These are phyloP conservation scores for Candolleomyces eurysporus DNA, from an alignment of 768 basidiomycete genomes.

Conservation along the genomic window DNA sequence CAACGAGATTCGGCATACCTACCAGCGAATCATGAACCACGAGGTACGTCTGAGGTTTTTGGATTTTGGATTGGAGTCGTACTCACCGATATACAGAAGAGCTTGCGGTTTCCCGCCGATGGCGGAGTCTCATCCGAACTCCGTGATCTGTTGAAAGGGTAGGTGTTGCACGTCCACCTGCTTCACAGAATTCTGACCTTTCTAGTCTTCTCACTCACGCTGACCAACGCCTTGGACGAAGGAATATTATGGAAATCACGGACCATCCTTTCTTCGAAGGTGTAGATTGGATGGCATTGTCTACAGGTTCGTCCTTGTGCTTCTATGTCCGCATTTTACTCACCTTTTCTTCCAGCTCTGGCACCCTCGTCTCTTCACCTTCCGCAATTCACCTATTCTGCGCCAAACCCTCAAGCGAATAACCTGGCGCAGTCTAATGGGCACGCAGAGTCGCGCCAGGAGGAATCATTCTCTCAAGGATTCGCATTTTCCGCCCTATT, in stretches of 20 bases:
- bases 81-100: conserved; percentile 40
- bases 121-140: conserved; percentile 45
- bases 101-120: conserved; percentile 50
- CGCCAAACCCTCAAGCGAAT: conserved; percentile 26
- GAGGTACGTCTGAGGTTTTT: conserved; percentile 41
- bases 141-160: conserved; percentile 58
- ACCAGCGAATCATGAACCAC: conserved; percentile 76
- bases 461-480: conserved; percentile 50
- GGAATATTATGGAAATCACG: conserved; percentile 57
- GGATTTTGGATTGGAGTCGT: background rate
- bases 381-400: conserved; percentile 67
- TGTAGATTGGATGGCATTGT: conserved; percentile 53
- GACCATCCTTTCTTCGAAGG: conserved; percentile 63
- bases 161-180: conserved; percentile 13
- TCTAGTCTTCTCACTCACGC: conserved; percentile 59
- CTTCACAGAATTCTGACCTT: conserved; percentile 10
- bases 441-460: conserved; percentile 19
- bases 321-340: background rate
- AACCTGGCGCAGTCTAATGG: conserved; percentile 3
- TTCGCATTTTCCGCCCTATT: conserved; percentile 83
- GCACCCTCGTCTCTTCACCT: conserved; percentile 62
- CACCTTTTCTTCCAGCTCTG: conserved; percentile 31
- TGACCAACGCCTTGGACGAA: conserved; percentile 63
- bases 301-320: conserved; percentile 45
- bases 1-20: conserved; percentile 79